These are phyloP conservation scores for Venturia nashicola DNA, from an alignment of 2,329 filamentous ascomycete species.

Conservation along the genomic window DNA sequence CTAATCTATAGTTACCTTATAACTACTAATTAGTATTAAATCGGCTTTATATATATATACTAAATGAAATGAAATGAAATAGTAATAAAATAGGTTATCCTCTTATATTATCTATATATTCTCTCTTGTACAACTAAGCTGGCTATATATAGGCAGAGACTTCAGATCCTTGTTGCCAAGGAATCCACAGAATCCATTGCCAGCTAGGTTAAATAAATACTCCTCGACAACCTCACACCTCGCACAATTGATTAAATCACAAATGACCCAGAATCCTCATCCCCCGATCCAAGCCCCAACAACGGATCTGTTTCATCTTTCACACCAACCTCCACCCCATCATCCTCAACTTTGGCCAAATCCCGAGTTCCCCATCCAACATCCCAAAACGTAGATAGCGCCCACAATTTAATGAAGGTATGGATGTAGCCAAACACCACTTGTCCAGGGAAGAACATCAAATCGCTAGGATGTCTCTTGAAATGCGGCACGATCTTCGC, in stretches of 20 bases:
- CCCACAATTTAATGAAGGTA: slow-evolving; percentile 45
- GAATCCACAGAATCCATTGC: too few species aligned
- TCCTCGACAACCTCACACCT: not conserved
- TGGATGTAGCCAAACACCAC: slow-evolving; percentile 47
- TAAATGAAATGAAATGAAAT: too few species aligned
- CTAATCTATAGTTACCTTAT: too few species aligned
- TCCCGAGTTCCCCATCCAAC: slow-evolving; percentile 14
- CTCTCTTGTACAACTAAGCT: too few species aligned
- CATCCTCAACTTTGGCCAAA: not conserved
- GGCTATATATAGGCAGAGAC: too few species aligned
- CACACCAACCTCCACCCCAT: too few species aligned
- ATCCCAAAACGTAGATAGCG: slow-evolving; percentile 32
- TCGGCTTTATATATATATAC: too few species aligned
- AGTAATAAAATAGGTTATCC: too few species aligned
- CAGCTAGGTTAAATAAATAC: not conserved
- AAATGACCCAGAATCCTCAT: not conserved
- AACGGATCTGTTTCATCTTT: not conserved
- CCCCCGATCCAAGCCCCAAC: not conserved
- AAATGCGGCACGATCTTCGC: slow-evolving; percentile 46
- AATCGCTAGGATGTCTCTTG: slow-evolving; percentile 37
- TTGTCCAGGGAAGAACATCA: slow-evolving; percentile 36
- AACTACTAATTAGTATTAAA: too few species aligned
- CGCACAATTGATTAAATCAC: not conserved
- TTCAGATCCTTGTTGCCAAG: too few species aligned
- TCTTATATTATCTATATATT: too few species aligned